Evolutionary conservation across 2,329 filamentous ascomycete species (phyloP), one percentile per base, ranked within the genome.

Genomic region (Dactylellina cionopaga): DNA sequence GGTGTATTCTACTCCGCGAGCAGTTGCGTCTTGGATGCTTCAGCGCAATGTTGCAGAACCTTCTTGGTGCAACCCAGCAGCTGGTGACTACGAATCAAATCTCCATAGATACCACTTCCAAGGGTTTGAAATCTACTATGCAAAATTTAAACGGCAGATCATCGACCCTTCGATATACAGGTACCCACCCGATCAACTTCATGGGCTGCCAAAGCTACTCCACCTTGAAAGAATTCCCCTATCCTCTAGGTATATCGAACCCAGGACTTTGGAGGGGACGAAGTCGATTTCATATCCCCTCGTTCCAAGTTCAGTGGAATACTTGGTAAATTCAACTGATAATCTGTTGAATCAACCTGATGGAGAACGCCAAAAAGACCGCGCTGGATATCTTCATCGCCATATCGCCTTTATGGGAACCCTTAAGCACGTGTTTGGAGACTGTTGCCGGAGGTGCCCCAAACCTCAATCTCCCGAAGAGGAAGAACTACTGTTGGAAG

Each of bases 101-200:
- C 84, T 96, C 7, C 91, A 90, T 9, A 96, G 96, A 79, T 94
- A 96, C 79, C 90, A 90, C 10, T 90, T 90, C 77, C 84, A 91
- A 39, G 91, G 91, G 13, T 96, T 96, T 75, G 92, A 96, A 79
- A 86, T 95, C 0, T 90, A 90, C 79, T 96, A 90, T 88, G 85
- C 89, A 0, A 83, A 87, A 6, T 83, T 96, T 9, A 89, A 95
- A 74, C 86, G 91, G 15, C 85, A 86, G 11, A 85, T 86, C 5
- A 83, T 96, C 56, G 92, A 96, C 76, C 92, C 92, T 2, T 95
- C 91, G 22, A 92, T 96, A 47, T 96, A 91, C 74, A 92, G 96
- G 80, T 84, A 92, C 51, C 91, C 88, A 62, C 95, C 96, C 76
- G 84, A 84, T 49, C 84, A 90, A 33, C 92, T 90, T 0, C 83